A percentile compares a stretch with the other conserved stretches of the same genome.
Conservation (phyloP, 139 green algal species). For the Picochlorum sp. region DNA sequence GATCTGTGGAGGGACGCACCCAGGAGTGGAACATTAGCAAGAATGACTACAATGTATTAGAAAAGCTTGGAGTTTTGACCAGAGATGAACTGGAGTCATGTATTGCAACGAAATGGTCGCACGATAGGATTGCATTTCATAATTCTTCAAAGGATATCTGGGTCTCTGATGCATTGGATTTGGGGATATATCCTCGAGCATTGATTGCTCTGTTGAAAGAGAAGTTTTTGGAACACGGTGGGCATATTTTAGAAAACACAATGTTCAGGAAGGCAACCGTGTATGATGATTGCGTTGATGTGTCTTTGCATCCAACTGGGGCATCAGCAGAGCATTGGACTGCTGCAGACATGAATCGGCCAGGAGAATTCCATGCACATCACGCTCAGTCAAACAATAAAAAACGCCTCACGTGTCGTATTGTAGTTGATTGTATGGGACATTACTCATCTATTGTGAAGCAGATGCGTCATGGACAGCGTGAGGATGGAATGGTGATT, state of each 20-base stretch:
- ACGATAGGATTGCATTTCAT: slow-evolving; percentile 49
- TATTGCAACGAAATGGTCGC: slow-evolving; percentile 67
- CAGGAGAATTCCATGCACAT: slow-evolving; percentile 13
- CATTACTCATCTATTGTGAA: slow-evolving; percentile 73
- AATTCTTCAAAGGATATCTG: slow-evolving; percentile 27
- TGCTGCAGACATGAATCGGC: slow-evolving; percentile 47
- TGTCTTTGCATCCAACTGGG: slow-evolving; percentile 3
- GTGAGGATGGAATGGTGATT: slow-evolving; percentile 77
- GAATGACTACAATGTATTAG: slow-evolving; percentile 38
- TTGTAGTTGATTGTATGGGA: slow-evolving; percentile 90
- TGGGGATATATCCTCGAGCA: slow-evolving; percentile 54
- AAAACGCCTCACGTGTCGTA: slow-evolving; percentile 32
- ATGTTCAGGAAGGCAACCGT: slow-evolving; percentile 41
- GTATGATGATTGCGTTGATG: slow-evolving; percentile 32
- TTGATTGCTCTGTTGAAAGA: slow-evolving; percentile 19
- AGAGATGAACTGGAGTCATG: slow-evolving; percentile 42
- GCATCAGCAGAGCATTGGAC: slow-evolving; percentile 3
- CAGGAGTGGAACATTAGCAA: slow-evolving; percentile 32
- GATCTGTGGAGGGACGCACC: slow-evolving; percentile 31
- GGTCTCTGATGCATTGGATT: slow-evolving; percentile 65
- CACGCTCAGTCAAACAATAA: neutral
- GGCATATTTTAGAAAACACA: slow-evolving; percentile 43
- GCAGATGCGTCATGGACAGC: slow-evolving; percentile 33
- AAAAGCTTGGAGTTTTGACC: slow-evolving; percentile 51
- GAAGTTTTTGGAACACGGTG: slow-evolving; percentile 42